A percentile compares a stretch with the other conserved stretches of the same genome.
phyloP scores from a whole-genome alignment of 2,329 filamentous ascomycete genomes.

The Nakataea oryzae region DNA sequence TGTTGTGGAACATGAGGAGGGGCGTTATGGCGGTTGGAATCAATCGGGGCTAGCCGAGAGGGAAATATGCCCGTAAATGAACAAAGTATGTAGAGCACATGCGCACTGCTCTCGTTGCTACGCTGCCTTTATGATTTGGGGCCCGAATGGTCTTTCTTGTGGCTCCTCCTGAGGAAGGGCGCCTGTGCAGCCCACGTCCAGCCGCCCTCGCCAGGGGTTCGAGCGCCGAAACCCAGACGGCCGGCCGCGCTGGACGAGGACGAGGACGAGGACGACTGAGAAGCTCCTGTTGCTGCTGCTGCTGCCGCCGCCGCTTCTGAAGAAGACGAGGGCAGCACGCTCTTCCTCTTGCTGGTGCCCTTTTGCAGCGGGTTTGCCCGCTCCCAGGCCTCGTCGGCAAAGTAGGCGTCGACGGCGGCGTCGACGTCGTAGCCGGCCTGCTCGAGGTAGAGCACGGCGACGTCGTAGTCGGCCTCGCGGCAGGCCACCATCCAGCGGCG shows the following conservation, averaged over 20 bases:
- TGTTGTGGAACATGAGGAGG: neutral
- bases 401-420: conserved; percentile 50
- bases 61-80: no score
- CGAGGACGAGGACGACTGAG: neutral
- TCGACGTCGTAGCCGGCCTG: conserved; percentile 58
- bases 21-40: neutral
- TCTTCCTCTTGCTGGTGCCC: neutral
- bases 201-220: conserved; percentile 4
- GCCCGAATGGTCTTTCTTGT: neutral
- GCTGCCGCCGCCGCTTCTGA: no score
- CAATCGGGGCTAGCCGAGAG: neutral
- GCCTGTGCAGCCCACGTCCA: conserved; percentile 2
- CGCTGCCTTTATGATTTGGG: neutral
- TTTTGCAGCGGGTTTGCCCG: conserved; percentile 51
- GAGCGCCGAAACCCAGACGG: neutral
- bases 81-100: neutral
- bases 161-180: conserved; percentile 2
- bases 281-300: no score
- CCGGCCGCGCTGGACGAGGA: neutral
- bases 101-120: neutral
- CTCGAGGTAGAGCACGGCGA: conserved; percentile 66
- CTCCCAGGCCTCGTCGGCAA: conserved; percentile 70
- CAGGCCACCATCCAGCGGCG: conserved; percentile 70
- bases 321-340: neutral
- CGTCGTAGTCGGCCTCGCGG: conserved; percentile 68